Percentiles rank a stretch among this genome's conserved stretches.
phyloP scores from a whole-genome alignment of 225 moss, liverwort and hornwort genomes.

The Pleurozium schreberi region DNA sequence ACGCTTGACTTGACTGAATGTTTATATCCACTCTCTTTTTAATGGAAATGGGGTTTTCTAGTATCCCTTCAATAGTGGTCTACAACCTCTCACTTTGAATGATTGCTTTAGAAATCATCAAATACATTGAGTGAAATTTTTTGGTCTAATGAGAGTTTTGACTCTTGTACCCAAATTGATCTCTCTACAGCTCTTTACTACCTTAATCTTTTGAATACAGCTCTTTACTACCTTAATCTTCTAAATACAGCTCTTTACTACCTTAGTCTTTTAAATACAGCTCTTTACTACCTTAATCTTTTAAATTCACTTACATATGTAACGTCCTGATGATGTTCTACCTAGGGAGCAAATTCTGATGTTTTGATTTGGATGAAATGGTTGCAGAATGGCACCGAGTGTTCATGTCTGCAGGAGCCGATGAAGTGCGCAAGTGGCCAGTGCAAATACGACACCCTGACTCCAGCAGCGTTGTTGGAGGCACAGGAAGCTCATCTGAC shows the following conservation, averaged over 20 bases:
- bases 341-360: neutral
- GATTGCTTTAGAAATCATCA: neutral
- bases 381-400: slow-evolving; percentile 87
- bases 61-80: neutral
- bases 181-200: neutral
- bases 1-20: neutral
- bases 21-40: neutral
- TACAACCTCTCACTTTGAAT: neutral
- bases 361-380: neutral
- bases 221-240: neutral
- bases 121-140: neutral
- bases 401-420: slow-evolving; percentile 60
- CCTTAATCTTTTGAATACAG: neutral
- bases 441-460: slow-evolving; percentile 64
- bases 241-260: neutral
- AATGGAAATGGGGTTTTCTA: neutral
- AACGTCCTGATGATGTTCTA: neutral
- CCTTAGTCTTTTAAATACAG: no score
- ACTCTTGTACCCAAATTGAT: neutral
- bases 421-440: slow-evolving; percentile 80
- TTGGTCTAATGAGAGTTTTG: neutral
- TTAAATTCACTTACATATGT: no score
- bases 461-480: slow-evolving; percentile 12
- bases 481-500: slow-evolving; percentile 51
- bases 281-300: neutral